These are phyloP conservation scores for Euphorbia lathyris DNA, from an alignment of 345 rosid species.

Conservation along the genomic window DNA sequence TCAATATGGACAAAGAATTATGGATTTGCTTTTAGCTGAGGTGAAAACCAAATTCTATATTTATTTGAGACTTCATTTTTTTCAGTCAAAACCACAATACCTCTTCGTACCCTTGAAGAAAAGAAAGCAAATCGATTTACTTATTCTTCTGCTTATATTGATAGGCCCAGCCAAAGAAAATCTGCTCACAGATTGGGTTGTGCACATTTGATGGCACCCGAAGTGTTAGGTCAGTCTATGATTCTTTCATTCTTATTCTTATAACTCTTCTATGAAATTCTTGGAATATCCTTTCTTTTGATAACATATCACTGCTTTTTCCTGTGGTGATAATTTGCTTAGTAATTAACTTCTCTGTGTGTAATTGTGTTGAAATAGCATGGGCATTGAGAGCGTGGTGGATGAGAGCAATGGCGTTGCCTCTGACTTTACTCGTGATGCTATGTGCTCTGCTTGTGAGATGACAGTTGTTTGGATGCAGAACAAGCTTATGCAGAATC, in stretches of 20 bases:
- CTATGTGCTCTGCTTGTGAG: conserved; percentile 33
- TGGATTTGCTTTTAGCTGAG: conserved; percentile 28
- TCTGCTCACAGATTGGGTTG: conserved; percentile 29
- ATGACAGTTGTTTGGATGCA: conserved; percentile 36
- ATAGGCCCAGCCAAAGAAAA: conserved; percentile 25
- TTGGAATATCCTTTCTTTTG: background rate
- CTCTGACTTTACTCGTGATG: conserved; percentile 19
- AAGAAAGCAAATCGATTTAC: background rate
- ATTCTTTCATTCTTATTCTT: background rate
- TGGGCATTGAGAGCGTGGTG: conserved; percentile 27
- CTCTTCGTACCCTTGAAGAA: background rate
- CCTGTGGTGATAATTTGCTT: background rate
- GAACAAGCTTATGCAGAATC: conserved; percentile 24
- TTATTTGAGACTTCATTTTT: background rate
- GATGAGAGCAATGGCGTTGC: conserved; percentile 18
- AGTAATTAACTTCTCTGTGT: background rate
- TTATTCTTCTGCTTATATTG: background rate
- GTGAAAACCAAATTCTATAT: conserved; percentile 8
- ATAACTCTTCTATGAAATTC: background rate
- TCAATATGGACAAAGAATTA: conserved; percentile 24
- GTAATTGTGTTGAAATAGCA: conserved; percentile 8
- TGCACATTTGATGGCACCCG: conserved; percentile 26
- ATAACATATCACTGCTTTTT: background rate
- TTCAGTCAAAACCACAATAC: too few relatives aligned
- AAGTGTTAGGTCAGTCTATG: conserved; percentile 18